Conservation (phyloP, 2,329 filamentous ascomycete genomes). For the Diplodia corticola region DNA sequence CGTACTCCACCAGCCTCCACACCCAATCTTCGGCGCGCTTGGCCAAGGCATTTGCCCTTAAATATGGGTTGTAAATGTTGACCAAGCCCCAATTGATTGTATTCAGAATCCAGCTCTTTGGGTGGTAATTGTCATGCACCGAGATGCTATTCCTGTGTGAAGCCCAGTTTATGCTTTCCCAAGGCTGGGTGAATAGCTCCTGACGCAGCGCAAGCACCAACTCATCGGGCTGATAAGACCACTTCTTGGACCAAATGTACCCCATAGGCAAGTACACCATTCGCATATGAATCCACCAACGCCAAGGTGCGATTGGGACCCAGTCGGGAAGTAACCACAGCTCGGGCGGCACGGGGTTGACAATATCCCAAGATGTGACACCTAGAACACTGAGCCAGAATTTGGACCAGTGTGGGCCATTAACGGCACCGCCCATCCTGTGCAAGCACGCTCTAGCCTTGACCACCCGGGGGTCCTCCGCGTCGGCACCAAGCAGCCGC, state of each 20-base stretch:
- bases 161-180: constrained; percentile 75
- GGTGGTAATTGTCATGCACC: constrained; percentile 82
- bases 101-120: constrained; percentile 83
- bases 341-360: constrained; percentile 92
- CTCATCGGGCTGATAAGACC: constrained; percentile 73
- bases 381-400: constrained; percentile 89
- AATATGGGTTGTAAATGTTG: constrained; percentile 76
- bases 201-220: constrained; percentile 71
- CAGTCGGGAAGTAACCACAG: constrained; percentile 90
- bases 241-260: constrained; percentile 82
- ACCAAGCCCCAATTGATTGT: constrained; percentile 74
- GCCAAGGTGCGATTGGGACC: constrained; percentile 85
- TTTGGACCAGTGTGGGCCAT: constrained; percentile 93
- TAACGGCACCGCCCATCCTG: constrained; percentile 78
- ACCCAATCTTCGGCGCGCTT: constrained; percentile 76
- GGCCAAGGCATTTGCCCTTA: constrained; percentile 66
- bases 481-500: constrained; percentile 76
- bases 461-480: constrained; percentile 81
- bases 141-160: constrained; percentile 80
- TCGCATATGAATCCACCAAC: constrained; percentile 99
- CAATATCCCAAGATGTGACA: constrained; percentile 83
- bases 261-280: constrained; percentile 93
- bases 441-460: constrained; percentile 82
- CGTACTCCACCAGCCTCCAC: constrained; percentile 81
- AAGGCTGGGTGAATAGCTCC: constrained; percentile 80